Evolutionary conservation across 2,329 filamentous ascomycete genomes (phyloP).

Genomic region (Chrysoporthe austroafricana): DNA sequence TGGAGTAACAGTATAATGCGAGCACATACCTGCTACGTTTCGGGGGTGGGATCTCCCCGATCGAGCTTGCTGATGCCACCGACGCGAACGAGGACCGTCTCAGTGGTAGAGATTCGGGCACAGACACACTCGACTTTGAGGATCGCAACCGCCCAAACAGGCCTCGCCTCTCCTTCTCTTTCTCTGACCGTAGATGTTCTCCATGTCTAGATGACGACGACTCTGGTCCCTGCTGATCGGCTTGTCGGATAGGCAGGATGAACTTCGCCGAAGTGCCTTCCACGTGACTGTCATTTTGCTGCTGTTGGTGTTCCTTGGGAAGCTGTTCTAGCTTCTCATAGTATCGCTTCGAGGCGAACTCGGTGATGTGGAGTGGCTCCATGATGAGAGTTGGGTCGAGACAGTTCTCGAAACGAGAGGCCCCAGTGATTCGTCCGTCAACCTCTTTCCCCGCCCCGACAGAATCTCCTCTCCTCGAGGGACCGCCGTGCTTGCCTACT

Average conservation of each 20-base stretch:
- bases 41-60: conserved; percentile 25
- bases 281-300: conserved; percentile 32
- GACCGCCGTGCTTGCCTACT: conserved; percentile 24
- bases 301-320: conserved; percentile 51
- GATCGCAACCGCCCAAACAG: conserved; percentile 27
- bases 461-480: conserved; percentile 19
- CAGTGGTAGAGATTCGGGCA: conserved; percentile 19
- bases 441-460: conserved; percentile 29
- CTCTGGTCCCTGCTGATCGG: conserved; percentile 31
- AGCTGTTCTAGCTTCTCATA: conserved; percentile 64
- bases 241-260: conserved; percentile 36
- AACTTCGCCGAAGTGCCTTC: conserved; percentile 37
- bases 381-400: conserved; percentile 44
- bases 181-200: conserved; percentile 35
- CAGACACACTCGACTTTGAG: conserved; percentile 17
- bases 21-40: conserved; percentile 40
- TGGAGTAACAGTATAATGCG: background rate
- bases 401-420: conserved; percentile 4
- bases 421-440: conserved; percentile 17
- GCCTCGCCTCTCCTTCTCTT: conserved; percentile 29
- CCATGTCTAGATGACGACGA: conserved; percentile 27
- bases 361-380: conserved; percentile 66
- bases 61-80: conserved; percentile 24
- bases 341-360: conserved; percentile 69
- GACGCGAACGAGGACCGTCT: conserved; percentile 26